Evolutionary conservation across 164 flowering plant species (phyloP).

Genomic region (Dillenia suffruticosa): DNA sequence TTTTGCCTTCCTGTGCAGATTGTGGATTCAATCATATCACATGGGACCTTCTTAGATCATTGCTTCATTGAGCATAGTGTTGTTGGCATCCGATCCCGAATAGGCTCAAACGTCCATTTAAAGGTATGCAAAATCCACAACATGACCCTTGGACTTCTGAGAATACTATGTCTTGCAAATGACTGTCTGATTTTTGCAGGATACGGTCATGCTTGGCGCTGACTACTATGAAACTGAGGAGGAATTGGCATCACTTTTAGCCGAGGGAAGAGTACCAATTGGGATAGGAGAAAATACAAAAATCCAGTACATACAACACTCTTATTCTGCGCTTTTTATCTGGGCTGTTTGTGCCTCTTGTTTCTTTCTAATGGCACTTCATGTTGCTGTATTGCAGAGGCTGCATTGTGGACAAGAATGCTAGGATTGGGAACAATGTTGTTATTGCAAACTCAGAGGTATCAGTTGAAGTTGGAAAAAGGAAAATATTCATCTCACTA

Average conservation of each 20-base stretch:
- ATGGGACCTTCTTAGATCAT: conserved; percentile 78
- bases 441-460: conserved; percentile 83
- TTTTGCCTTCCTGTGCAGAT: conserved; percentile 40
- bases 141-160: too few species aligned
- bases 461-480: conserved; percentile 4
- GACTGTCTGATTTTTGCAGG: conserved; percentile 40
- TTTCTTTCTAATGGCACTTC: conserved; percentile 4
- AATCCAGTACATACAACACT: conserved; percentile 45
- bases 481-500: too few species aligned
- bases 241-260: conserved; percentile 56
- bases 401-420: conserved; percentile 94
- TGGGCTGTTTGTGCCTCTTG: background rate
- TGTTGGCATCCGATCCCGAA: conserved; percentile 81
- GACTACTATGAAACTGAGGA: conserved; percentile 80
- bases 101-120: conserved; percentile 61
- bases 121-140: conserved; percentile 46
- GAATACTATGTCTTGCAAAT: background rate
- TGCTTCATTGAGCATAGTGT: conserved; percentile 83
- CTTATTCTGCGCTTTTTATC: background rate
- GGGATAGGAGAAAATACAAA: conserved; percentile 90
- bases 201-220: conserved; percentile 97
- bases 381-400: conserved; percentile 32
- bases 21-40: conserved; percentile 88
- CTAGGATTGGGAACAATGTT: conserved; percentile 84
- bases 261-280: conserved; percentile 86